Evolutionary conservation across 805 yeast species (phyloP), one percentile per base, ranked within the genome.

Genomic region (Metschnikowia similis): DNA sequence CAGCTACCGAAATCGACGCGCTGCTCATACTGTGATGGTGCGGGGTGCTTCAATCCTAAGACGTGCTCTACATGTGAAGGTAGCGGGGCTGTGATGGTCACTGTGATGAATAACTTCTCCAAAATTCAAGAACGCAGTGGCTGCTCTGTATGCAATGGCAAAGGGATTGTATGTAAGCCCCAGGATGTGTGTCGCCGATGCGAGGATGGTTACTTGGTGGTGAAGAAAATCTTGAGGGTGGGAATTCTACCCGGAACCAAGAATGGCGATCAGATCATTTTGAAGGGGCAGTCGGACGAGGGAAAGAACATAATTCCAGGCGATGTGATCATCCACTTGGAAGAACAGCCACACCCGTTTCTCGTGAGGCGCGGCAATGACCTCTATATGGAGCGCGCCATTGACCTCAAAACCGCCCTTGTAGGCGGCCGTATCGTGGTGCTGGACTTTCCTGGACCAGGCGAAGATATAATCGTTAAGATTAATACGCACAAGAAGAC

Each of bases 211-310:
- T 76, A 72, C 51, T 55, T 71, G 14, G 71, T 76, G 50, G 79
- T 71, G 40, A 70, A 77, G 32, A 79, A 79, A 51, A 71, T 83
- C 8, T 64, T 85, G 30, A 73, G 75, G 43, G 74, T 84, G 8
- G 66, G 67, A n/a, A 70, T 84, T 2, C 73, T 76, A 14, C 81
- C 83, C 2, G 91, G 91, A 2, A 70, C 81, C 37, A 65, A 66
- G 38, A 63, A 76, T 45, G 82, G 83, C 0, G 82, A 81, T 52
- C 66, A 70, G 41, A 73, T 83, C 16, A 67, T 81, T 1, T 65
- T 83, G 17, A 67, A 75, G n/a, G 80, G 83, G 6, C 83, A 80
- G 57, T 87, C 84, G 0, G 90, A 85, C 59, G 86, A 84, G 62
- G 85, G 82, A 0, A 62, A 77, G 16, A 72, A 75, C 52, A 67